Evolutionary conservation across 768 basidiomycete genomes (phyloP).

Genomic region (Auricularia sp.): DNA sequence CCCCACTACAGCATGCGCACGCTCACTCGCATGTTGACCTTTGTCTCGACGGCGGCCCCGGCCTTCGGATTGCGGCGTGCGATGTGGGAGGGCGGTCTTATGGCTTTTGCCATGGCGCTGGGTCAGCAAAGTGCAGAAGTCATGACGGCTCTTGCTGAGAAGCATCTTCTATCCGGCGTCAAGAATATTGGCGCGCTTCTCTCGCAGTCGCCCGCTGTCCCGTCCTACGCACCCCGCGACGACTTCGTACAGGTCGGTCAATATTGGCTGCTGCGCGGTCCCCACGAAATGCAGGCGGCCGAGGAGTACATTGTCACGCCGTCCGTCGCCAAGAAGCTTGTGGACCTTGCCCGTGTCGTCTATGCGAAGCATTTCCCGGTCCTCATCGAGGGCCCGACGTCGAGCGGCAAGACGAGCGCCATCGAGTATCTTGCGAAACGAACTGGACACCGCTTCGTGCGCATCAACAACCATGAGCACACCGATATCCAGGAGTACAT

Average conservation of each 20-base stretch:
- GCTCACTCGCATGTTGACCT: conserved; percentile 78
- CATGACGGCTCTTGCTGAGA: conserved; percentile 61
- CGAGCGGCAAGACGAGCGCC: conserved; percentile 93
- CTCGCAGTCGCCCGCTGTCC: conserved; percentile 52
- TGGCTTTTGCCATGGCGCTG: conserved; percentile 96
- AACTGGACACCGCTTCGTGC: conserved; percentile 90
- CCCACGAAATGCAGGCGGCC: conserved; percentile 45
- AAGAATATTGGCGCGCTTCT: conserved; percentile 72
- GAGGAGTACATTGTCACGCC: conserved; percentile 92
- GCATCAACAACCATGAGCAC: conserved; percentile 99
- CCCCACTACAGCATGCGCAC: conserved; percentile 99
- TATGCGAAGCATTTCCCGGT: conserved; percentile 85
- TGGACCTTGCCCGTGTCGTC: conserved; percentile 88
- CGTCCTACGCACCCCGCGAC: conserved; percentile 33
- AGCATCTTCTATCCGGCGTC: conserved; percentile 67
- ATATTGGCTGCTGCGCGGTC: conserved; percentile 80
- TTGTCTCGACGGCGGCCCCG: conserved; percentile 72
- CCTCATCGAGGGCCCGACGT: conserved; percentile 95
- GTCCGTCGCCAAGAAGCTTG: conserved; percentile 88
- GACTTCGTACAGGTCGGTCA: conserved; percentile 79
- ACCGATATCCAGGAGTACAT: conserved; percentile 99
- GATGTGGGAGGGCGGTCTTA: conserved; percentile 92
- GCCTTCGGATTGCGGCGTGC: conserved; percentile 74
- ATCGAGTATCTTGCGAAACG: conserved; percentile 89
- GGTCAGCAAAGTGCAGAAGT: conserved; percentile 58